phyloP scores from a whole-genome alignment of 306 rosid genomes.

The Sicyos edulis region DNA sequence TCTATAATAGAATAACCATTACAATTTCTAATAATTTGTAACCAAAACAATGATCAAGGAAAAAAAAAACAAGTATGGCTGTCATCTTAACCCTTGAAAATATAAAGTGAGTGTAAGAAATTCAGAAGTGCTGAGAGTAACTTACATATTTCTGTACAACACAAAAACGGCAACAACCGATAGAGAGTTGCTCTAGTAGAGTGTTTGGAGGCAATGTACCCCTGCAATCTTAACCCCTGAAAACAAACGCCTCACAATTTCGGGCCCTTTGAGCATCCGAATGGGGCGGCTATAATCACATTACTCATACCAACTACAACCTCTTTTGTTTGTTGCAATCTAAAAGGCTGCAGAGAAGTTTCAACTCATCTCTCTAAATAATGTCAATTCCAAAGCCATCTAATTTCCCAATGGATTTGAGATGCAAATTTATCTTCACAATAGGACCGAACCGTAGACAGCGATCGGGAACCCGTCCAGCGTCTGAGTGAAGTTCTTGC shows the following conservation, averaged over 20 bases:
- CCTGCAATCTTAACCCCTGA: conserved; percentile 33
- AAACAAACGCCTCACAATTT: conserved; percentile 35
- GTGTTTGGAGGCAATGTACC: conserved; percentile 43
- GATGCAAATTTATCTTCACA: conserved; percentile 38
- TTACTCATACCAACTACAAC: conserved; percentile 12
- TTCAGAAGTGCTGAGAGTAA: conserved; percentile 26
- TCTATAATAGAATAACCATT: background rate
- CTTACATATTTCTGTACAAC: conserved; percentile 25
- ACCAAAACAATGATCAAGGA: conserved; percentile 10
- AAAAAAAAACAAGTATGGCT: background rate
- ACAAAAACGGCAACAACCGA: conserved; percentile 71
- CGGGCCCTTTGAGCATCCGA: conserved; percentile 46
- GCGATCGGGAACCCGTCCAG: conserved; percentile 40
- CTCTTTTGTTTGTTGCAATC: conserved; percentile 18
- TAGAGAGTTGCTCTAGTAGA: conserved; percentile 51
- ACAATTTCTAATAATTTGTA: background rate
- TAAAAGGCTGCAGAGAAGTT: conserved; percentile 32
- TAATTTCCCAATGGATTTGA: conserved; percentile 49
- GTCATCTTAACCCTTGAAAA: background rate
- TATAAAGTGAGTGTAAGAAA: background rate
- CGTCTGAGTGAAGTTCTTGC: conserved; percentile 30
- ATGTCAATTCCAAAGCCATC: conserved; percentile 65
- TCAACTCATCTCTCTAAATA: conserved; percentile 35
- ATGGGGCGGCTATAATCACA: conserved; percentile 39
- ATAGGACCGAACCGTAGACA: conserved; percentile 28